Percentiles rank a stretch among this genome's conserved stretches.
Conservation (phyloP, 164 flowering plant genomes). For the Liquidambar formosana region DNA sequence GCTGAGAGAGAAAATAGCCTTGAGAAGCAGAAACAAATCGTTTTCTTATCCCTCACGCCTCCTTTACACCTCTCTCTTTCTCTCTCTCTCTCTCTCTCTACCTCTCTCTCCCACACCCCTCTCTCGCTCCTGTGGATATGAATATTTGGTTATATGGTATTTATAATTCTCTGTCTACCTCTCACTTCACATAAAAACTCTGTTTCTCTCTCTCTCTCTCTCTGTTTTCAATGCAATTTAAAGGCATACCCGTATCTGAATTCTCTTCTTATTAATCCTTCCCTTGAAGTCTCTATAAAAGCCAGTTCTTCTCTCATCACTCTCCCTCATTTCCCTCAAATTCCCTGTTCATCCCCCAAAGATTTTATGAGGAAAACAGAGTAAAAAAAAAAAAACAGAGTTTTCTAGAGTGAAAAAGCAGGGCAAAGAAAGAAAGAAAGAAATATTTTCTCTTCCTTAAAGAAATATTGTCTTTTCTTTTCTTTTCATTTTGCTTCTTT, state of each 20-base stretch:
- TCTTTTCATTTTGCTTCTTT: slow-evolving; percentile 6
- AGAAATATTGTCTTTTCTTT: too few species aligned
- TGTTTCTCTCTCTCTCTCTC: neutral
- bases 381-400: slow-evolving; percentile 8
- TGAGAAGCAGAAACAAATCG: slow-evolving; percentile 23
- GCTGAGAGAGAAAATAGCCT: slow-evolving; percentile 6
- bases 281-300: neutral
- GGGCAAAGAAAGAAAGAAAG: slow-evolving; percentile 7
- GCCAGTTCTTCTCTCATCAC: neutral
- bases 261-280: neutral
- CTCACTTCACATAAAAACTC: slow-evolving; percentile 19
- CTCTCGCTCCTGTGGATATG: slow-evolving; percentile 1
- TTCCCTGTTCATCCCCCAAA: neutral
- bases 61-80: slow-evolving; percentile 10
- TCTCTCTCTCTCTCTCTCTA: slow-evolving; percentile 14
- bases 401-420: neutral
- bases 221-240: slow-evolving; percentile 14
- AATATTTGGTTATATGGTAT: neutral
- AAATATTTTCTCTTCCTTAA: too few species aligned
- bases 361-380: neutral
- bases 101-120: slow-evolving; percentile 3
- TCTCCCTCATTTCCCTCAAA: slow-evolving; percentile 5
- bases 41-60: slow-evolving; percentile 36
- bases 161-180: slow-evolving; percentile 6
- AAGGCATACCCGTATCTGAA: neutral